Percentiles rank a stretch among this genome's conserved stretches.
These are phyloP conservation scores for Corylus heterophylla DNA, from an alignment of 306 rosid genomes.

Conservation along the genomic window DNA sequence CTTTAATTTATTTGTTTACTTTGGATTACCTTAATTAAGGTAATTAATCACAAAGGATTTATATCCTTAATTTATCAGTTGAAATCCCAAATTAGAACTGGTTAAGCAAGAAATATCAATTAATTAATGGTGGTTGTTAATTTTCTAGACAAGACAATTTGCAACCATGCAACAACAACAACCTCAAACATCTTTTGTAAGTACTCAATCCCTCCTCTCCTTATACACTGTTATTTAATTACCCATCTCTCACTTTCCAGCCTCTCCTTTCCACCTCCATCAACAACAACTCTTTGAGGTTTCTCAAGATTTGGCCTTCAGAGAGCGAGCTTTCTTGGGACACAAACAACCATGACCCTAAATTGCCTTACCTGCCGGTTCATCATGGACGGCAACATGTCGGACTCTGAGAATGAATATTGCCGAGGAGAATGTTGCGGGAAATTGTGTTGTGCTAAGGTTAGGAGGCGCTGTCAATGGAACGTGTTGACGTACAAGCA, in stretches of 20 bases:
- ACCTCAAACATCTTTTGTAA: not conserved
- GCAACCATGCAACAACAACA: not conserved
- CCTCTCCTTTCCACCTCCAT: not conserved
- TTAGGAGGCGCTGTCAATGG: conserved; percentile 63
- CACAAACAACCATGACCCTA: conserved; percentile 53
- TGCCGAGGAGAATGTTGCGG: conserved; percentile 17
- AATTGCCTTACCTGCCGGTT: conserved; percentile 59
- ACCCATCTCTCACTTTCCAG: conserved; percentile 14
- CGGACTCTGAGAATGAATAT: conserved; percentile 42
- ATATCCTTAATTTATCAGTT: not conserved
- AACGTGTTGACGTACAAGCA: conserved; percentile 29
- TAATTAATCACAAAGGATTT: too few species aligned
- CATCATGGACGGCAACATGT: conserved; percentile 33
- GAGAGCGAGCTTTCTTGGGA: not conserved
- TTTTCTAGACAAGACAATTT: conserved; percentile 6
- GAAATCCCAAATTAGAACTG: conserved; percentile 37
- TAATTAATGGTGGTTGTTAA: not conserved
- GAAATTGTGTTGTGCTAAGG: conserved; percentile 13
- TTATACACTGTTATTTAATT: too few species aligned
- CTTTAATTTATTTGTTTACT: too few species aligned
- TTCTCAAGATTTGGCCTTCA: conserved; percentile 19
- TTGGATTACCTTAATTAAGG: too few species aligned
- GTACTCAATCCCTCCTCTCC: conserved; percentile 18
- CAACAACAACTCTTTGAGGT: not conserved
- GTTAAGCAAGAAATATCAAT: conserved; percentile 31